A percentile compares a stretch with the other conserved stretches of the same genome.
Conservation (phyloP, 179 eudicot genomes). For the Beta lomatogona region DNA sequence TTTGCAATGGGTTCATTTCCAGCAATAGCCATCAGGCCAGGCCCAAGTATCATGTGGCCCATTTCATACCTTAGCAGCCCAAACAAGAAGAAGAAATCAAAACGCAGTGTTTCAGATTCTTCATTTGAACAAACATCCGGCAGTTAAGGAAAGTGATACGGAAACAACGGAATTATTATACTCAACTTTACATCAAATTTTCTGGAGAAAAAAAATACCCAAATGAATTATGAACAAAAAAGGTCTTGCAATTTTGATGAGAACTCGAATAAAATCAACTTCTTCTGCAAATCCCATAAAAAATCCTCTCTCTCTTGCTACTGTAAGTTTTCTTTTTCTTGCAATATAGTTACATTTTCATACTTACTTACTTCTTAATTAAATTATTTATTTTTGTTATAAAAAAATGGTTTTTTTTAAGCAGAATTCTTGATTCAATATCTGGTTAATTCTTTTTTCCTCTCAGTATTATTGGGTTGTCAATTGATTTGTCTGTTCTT, state of each 20-base stretch:
- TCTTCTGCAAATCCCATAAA: slow-evolving; percentile 27
- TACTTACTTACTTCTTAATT: not conserved
- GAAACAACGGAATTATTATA: not conserved
- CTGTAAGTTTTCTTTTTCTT: slow-evolving; percentile 32
- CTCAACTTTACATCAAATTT: not conserved
- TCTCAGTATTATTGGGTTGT: no score
- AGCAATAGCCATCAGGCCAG: not conserved
- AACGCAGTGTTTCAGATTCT: not conserved
- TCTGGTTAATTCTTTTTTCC: no score
- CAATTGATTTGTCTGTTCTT: no score
- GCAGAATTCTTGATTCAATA: no score
- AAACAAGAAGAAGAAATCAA: not conserved
- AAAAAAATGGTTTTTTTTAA: no score
- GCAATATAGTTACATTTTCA: not conserved
- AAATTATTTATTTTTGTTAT: not conserved
- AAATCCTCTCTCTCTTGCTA: slow-evolving; percentile 29
- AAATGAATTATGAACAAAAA: slow-evolving; percentile 62
- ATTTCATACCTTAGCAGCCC: not conserved
- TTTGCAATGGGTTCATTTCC: no score
- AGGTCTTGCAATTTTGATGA: slow-evolving; percentile 73
- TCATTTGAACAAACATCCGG: not conserved
- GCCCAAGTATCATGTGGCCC: not conserved
- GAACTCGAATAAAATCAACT: slow-evolving; percentile 65
- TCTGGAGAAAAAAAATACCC: not conserved
- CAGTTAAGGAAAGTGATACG: slow-evolving; percentile 23